Base-by-base conservation (phyloP, 2,329 filamentous ascomycete species). In the Cladosporium sp. region DNA sequence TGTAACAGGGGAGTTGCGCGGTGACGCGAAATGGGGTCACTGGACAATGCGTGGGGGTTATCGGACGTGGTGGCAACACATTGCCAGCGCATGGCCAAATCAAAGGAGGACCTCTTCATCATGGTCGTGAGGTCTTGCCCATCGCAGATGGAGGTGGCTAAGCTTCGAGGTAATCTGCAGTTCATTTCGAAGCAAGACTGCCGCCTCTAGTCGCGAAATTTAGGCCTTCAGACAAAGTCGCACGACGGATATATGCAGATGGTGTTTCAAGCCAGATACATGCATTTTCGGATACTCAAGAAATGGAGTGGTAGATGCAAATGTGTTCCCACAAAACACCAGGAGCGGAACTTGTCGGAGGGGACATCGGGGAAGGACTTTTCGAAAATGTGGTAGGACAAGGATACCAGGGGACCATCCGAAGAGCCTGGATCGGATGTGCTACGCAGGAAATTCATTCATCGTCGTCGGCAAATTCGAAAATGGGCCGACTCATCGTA, bases 391-490 rank as follows among this genome's bases (percentile, higher is more conserved):
- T 34, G 30, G 15, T 42, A 56, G 30, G 36, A 15, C 42, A 39
- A 19, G n/a, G n/a, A 28, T n/a, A 39, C 11, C 20, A 22, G 7
- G 6, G 5, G n/a, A 28, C 34, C 7, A 8, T 38, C 20, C 19
- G 11, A 45, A 43, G 19, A 51, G n/a, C 30, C n/a, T 19, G 7
- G 34, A 51, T 39, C 12, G 34, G 15, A 25, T 19, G 5, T 37
- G 49, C 14, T 25, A 25, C 49, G 39, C 36, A 8, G 6, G 37
- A 5, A 14, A 39, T 28, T 56, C 43, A 56, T 34, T 56, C 54
- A 22, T 56, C 54, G 30, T 56, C 54, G 22, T 56, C 54, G 14
- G 43, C 42, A 22, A 56, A 56, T 30, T 56, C 54, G 20, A 56
- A 56, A 15, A 56, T 56, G 15, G 54, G 42, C 7, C 54, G 54